Conservation (phyloP, 75 land plant genomes). For the Azolla pinnata region DNA sequence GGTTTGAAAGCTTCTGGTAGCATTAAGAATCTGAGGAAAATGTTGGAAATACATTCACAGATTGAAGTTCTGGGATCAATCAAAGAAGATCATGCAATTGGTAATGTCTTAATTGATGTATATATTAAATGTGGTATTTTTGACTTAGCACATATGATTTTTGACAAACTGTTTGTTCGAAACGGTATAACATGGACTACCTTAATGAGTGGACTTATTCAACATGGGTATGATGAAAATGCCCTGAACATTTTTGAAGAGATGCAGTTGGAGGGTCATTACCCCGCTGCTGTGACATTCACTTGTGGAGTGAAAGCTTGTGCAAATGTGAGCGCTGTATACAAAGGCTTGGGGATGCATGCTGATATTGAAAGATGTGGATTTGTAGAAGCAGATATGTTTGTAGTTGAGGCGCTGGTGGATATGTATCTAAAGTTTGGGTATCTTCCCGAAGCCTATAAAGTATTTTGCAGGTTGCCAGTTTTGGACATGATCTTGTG, state of each 20-base stretch:
- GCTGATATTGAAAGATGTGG: conserved; percentile 7
- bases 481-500: conserved; percentile 17
- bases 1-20: conserved; percentile 50
- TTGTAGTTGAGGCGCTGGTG: conserved; percentile 11
- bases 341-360: conserved; percentile 19
- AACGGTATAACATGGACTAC: conserved; percentile 31
- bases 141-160: conserved; percentile 32
- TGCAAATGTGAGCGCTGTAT: conserved; percentile 32
- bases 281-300: conserved; percentile 3
- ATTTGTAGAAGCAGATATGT: conserved; percentile 8
- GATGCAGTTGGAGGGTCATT: conserved; percentile 1
- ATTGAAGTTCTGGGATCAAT: not conserved
- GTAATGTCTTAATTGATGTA: conserved; percentile 13
- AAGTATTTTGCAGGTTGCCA: conserved; percentile 13
- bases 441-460: conserved; percentile 4
- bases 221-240: conserved; percentile 30
- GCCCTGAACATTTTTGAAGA: conserved; percentile 33
- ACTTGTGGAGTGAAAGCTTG: conserved; percentile 49
- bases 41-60: conserved; percentile 12
- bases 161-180: conserved; percentile 38
- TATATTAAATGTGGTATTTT: conserved; percentile 31
- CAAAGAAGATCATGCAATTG: conserved; percentile 7
- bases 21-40: conserved; percentile 4
- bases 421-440: conserved; percentile 13
- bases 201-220: conserved; percentile 7